Evolutionary conservation across 352 stramenopile genomes (phyloP), one percentile per base, ranked within the genome.

Genomic region (Globisporangium nunn): DNA sequence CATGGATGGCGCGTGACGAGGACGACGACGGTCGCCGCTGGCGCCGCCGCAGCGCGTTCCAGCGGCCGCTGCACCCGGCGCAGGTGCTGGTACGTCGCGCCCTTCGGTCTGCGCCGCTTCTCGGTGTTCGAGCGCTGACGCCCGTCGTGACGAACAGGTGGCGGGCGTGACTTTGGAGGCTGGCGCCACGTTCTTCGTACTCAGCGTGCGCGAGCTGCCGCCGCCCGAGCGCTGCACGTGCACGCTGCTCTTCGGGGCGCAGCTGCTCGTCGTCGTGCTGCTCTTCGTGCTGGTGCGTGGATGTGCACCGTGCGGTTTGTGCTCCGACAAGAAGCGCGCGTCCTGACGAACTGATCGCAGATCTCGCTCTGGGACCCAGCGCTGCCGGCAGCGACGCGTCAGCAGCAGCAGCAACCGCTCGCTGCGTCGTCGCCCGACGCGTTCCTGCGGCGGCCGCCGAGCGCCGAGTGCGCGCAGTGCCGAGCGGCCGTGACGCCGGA

Each of bases 321-420:
- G 40, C 56, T 63, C 12, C 63, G 2, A 18, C 10, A 12, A 30
- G 2, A 3, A 17, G 50, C 33, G n/a, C 1, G 8, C 8, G 1
- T 63, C 8, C 12, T 50, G 10, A 23, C 15, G 3, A 47, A 3
- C 52, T 0, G 17, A 3, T 37, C 44, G 54, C 29, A 88, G 78
- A 88, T 88, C 43, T 82, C 75, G 23, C 52, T 76, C 6, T 62
- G 78, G 29, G 70, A 86, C 45, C 72, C 78, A 4, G 70, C 66
- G 10, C 66, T 78, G 31, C 64, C 62, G 4, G 67, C 66, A 0
- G 66, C 75, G 41, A 49, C 33, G 11, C 50, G 30, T 15, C 23
- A 31, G 18, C 56, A 50, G 45, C 30, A 23, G 11, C 51, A 52
- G 4, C 48, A 50, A n/a, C n/a, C 48, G 4, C 33, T 4, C 15